Base-by-base conservation (phyloP, 192 early-diverging fungal genomes). In the Chytriomyces confervae region DNA sequence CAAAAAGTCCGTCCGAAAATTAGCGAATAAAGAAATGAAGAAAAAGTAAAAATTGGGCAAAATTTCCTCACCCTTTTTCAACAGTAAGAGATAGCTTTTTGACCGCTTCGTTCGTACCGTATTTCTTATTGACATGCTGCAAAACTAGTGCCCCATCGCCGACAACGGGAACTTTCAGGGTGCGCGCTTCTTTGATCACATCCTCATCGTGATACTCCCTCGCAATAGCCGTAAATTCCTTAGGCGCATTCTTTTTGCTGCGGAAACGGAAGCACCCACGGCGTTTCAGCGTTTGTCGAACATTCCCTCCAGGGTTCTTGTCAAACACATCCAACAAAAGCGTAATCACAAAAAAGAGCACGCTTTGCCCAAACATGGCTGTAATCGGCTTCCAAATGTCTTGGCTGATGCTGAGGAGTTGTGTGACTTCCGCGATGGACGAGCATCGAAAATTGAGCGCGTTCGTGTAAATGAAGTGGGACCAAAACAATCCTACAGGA, bases 301-400 rank as follows among this genome's bases (percentile, higher is more conserved):
- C 62, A 20, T 29, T 20, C 13, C 24, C 24, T 27, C 62, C 62
- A 64, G 11, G 20, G 62, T 64, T 36, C 62, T 24, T 64, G 23
- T 23, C 62, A 64, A 64, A 29, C 11, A 64, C 11, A 64, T 64
- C 62, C 11, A 23, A 29, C 13, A 13, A 10, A 5, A 64, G 11
- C 5, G 62, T 36, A 64, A 64, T 24, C 24, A 27, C 11, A 64
- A 64, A 64, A 24, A 64, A 64, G n/a, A 64, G 10, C 11, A 64
- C 62, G 10, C 23, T 64, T 9, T 64, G 62, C n/a, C 62, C 62
- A 64, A 24, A 13, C 62, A 64, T 11, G 23, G 36, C 23, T 11
- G 9, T 36, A 4, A 64, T 36, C 62, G 62, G 62, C 11, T 20
- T 64, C 62, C 62, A 13, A 20, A 64, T 36, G 11, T 3, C 36